Evolutionary conservation across 2,329 filamentous ascomycete species (phyloP).

Genomic region (Monosporascus ibericus): DNA sequence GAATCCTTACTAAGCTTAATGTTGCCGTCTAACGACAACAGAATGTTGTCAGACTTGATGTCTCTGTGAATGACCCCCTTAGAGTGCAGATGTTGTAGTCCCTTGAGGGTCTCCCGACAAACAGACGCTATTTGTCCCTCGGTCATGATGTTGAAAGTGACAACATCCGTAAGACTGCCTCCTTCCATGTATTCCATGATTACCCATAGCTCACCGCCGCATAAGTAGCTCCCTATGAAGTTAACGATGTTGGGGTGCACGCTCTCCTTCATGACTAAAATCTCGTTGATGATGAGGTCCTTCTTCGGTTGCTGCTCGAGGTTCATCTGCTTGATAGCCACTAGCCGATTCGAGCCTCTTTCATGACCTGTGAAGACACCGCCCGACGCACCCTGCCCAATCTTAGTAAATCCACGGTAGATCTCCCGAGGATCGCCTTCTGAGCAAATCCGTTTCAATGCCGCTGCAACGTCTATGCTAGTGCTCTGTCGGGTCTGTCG

Average conservation of each 20-base stretch:
- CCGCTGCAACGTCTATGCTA: constrained; percentile 72
- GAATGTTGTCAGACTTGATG: constrained; percentile 98
- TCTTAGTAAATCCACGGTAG: constrained; percentile 85
- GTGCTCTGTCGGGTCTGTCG: constrained; percentile 75
- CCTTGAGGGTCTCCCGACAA: constrained; percentile 85
- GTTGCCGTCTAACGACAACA: constrained; percentile 87
- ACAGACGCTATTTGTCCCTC: constrained; percentile 96
- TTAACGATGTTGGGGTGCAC: constrained; percentile 98
- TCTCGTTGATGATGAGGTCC: constrained; percentile 98
- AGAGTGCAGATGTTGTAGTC: constrained; percentile 90
- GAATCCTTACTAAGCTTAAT: constrained; percentile 83
- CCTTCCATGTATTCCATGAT: constrained; percentile 99
- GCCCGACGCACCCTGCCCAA: constrained; percentile 93
- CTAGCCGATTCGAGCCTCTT: constrained; percentile 73
- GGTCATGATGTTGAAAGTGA: constrained; percentile 99
- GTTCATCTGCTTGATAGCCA: constrained; percentile 99
- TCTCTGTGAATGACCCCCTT: constrained; percentile 98
- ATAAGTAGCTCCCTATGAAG: constrained; percentile 95
- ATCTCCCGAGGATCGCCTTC: constrained; percentile 83
- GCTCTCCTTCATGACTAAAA: constrained; percentile 98
- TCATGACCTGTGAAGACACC: constrained; percentile 93
- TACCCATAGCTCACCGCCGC: constrained; percentile 89
- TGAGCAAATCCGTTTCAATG: constrained; percentile 83
- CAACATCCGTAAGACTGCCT: constrained; percentile 93
- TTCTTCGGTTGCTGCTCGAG: constrained; percentile 98